Evolutionary conservation across 1,284 basidiomycete genomes (phyloP).

Genomic region (Naganishia sp.): DNA sequence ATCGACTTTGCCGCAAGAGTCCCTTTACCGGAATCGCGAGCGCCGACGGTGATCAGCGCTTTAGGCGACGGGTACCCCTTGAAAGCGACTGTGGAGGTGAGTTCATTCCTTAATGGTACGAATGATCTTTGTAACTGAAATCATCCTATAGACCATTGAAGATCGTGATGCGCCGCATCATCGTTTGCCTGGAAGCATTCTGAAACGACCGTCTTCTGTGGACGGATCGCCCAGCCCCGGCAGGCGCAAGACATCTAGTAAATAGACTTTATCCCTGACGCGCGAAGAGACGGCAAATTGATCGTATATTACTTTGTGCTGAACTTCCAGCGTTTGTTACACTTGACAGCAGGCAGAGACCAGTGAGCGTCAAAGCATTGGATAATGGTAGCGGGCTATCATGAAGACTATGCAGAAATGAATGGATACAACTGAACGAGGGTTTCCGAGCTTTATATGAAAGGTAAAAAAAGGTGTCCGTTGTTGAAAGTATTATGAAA

Average conservation of each 20-base stretch:
- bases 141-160: slow-evolving; percentile 7
- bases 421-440: no score
- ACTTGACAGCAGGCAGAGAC: slow-evolving; percentile 13
- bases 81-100: slow-evolving; percentile 32
- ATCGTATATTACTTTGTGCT: not conserved
- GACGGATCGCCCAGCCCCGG: slow-evolving; percentile 1
- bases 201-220: slow-evolving; percentile 20
- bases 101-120: not conserved
- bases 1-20: slow-evolving; percentile 30
- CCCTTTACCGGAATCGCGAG: slow-evolving; percentile 31
- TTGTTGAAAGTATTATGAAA: no score
- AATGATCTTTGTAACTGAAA: not conserved
- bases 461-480: no score
- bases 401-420: no score
- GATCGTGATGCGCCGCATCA: slow-evolving; percentile 24
- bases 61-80: slow-evolving; percentile 5
- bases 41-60: slow-evolving; percentile 10
- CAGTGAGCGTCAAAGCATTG: not conserved
- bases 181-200: slow-evolving; percentile 16
- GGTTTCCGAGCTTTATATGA: no score
- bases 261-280: not conserved
- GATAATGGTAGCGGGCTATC: no score
- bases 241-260: slow-evolving; percentile 30
- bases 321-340: slow-evolving; percentile 25
- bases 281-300: not conserved